phyloP scores from a whole-genome alignment of 352 stramenopile genomes.

The Phytophthora kernoviae region DNA sequence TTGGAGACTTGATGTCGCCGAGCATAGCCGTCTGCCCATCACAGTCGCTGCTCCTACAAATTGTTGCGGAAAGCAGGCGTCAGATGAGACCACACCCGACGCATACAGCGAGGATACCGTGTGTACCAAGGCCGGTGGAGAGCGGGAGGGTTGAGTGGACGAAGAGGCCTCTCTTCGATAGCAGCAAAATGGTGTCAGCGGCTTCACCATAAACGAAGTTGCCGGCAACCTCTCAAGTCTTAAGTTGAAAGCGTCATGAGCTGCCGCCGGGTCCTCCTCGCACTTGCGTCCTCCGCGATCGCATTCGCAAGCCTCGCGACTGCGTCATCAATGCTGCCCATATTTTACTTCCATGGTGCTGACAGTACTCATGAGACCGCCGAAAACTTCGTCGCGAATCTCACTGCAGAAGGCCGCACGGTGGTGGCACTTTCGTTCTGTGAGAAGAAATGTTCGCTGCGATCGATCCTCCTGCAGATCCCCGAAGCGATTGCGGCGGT shows the following conservation, averaged over 20 bases:
- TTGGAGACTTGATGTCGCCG: too few species aligned
- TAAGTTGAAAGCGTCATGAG: conserved; percentile 1
- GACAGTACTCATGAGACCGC: conserved; percentile 19
- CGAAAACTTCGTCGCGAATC: conserved; percentile 25
- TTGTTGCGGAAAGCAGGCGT: conserved; percentile 10
- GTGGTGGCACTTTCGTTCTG: conserved; percentile 47
- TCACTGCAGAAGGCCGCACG: conserved; percentile 27
- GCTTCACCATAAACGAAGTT: too few species aligned
- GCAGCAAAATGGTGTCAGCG: too few species aligned
- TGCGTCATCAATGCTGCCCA: conserved; percentile 22
- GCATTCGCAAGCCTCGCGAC: conserved; percentile 11
- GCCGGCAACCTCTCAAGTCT: background rate
- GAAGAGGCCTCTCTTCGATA: background rate
- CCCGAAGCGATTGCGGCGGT: conserved; percentile 41
- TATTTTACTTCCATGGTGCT: conserved; percentile 56
- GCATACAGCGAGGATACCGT: too few species aligned
- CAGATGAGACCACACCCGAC: background rate
- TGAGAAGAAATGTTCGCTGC: conserved; percentile 27
- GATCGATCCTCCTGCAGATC: conserved; percentile 33
- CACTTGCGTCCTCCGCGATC: conserved; percentile 7
- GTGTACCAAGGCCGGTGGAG: background rate
- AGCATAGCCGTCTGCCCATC: conserved; percentile 5
- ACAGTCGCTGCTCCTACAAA: conserved; percentile 11
- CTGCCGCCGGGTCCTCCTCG: conserved; percentile 2
- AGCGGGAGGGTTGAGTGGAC: conserved; percentile 13